Percentiles rank a stretch among this genome's conserved stretches.
Conservation (phyloP, 2,329 filamentous ascomycete genomes). For the Didymella segeticola region DNA sequence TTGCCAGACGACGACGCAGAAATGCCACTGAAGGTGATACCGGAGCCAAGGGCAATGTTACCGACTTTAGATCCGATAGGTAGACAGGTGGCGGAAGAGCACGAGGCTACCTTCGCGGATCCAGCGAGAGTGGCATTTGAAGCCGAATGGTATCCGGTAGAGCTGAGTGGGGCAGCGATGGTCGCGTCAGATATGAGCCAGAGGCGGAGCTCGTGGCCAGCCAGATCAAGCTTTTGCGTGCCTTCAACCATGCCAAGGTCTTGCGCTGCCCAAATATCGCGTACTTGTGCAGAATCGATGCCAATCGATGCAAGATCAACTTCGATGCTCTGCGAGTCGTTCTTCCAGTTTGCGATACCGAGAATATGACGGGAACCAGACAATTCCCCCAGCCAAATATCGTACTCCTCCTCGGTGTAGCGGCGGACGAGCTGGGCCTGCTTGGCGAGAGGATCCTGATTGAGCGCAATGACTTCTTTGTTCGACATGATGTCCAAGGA, state of each 20-base stretch:
- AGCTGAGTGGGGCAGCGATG: slow-evolving; percentile 13
- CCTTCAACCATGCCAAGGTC: slow-evolving; percentile 28
- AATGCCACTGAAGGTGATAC: slow-evolving; percentile 39
- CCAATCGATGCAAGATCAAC: slow-evolving; percentile 43
- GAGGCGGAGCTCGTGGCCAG: slow-evolving; percentile 38
- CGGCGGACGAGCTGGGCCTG: slow-evolving; percentile 58
- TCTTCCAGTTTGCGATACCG: slow-evolving; percentile 49
- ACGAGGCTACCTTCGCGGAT: slow-evolving; percentile 34
- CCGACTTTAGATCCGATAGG: slow-evolving; percentile 43
- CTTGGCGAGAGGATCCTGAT: slow-evolving; percentile 62
- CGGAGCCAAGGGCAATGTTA: slow-evolving; percentile 36
- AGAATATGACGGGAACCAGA: slow-evolving; percentile 45
- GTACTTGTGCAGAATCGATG: slow-evolving; percentile 43
- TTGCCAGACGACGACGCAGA: slow-evolving; percentile 30
- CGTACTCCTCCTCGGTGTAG: slow-evolving; percentile 48
- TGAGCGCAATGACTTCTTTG: slow-evolving; percentile 63
- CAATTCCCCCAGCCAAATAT: slow-evolving; percentile 49
- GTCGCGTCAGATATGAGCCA: slow-evolving; percentile 47
- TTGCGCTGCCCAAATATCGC: slow-evolving; percentile 47
- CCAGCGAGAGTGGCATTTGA: slow-evolving; percentile 40
- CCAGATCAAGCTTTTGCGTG: slow-evolving; percentile 23
- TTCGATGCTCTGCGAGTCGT: slow-evolving; percentile 37
- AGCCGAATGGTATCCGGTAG: slow-evolving; percentile 40
- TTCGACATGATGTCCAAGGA: slow-evolving; percentile 52
- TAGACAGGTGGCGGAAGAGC: slow-evolving; percentile 35